Evolutionary conservation across 129 eudicot species (phyloP).

Genomic region (Cynara cardunculus): DNA sequence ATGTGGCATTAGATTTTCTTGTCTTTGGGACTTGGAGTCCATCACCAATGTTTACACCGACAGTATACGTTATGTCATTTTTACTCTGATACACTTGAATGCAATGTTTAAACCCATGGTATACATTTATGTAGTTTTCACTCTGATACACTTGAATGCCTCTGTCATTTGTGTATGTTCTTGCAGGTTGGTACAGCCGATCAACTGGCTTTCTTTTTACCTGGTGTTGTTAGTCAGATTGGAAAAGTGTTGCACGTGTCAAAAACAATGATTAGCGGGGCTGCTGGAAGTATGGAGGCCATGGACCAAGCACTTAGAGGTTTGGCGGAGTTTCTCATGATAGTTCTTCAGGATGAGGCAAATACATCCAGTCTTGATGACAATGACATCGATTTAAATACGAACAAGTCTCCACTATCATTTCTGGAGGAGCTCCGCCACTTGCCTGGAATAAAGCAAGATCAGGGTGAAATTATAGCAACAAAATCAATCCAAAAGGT

Average conservation of each 20-base stretch:
- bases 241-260: conserved; percentile 82
- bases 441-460: conserved; percentile 43
- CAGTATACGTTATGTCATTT: background rate
- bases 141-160: background rate
- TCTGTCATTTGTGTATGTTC: background rate
- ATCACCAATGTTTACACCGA: background rate
- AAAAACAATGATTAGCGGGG: conserved; percentile 86
- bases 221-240: conserved; percentile 84
- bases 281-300: conserved; percentile 86
- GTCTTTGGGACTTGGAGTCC: background rate
- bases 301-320: conserved; percentile 85
- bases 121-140: background rate
- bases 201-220: conserved; percentile 86
- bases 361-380: conserved; percentile 37
- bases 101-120: background rate
- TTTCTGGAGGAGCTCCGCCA: conserved; percentile 76
- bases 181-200: conserved; percentile 89
- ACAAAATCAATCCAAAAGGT: conserved; percentile 26
- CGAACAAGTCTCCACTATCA: conserved; percentile 46
- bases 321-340: conserved; percentile 75
- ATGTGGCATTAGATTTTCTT: background rate
- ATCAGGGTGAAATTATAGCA: conserved; percentile 22
- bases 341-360: conserved; percentile 70
- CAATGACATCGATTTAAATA: conserved; percentile 19
- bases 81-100: background rate